Conservation (phyloP, 2,329 filamentous ascomycete species). For the Monosporascus cannonballus region DNA sequence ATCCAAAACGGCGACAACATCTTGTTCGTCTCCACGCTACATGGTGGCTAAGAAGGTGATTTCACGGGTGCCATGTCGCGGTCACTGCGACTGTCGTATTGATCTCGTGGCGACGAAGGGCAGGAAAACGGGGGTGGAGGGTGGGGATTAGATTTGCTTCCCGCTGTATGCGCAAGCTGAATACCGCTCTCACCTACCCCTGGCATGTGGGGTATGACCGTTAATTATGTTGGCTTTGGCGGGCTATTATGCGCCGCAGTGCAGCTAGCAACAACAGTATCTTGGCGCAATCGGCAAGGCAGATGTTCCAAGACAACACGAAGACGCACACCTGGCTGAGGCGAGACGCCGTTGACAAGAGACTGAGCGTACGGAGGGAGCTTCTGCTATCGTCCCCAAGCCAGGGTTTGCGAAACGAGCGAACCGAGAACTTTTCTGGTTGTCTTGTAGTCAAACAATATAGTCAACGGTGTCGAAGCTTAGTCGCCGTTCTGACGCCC, state of each 20-base stretch:
- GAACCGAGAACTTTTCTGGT: not conserved
- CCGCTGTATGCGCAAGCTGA: not conserved
- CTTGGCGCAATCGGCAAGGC: not conserved
- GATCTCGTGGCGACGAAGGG: not conserved
- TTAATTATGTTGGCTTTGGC: not conserved
- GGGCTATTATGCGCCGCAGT: not conserved
- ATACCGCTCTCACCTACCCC: not conserved
- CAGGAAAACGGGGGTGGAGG: not conserved
- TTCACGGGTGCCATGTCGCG: not conserved
- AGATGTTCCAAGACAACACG: not conserved
- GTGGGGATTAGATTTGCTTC: not conserved
- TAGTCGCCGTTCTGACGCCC: not conserved
- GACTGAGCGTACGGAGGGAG: too few relatives aligned
- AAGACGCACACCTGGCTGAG: too few relatives aligned
- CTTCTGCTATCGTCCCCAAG: too few relatives aligned
- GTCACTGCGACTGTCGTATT: not conserved
- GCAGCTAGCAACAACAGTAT: not conserved
- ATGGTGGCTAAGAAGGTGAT: conserved; percentile 63
- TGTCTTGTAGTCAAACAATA: not conserved
- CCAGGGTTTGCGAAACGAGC: too few relatives aligned
- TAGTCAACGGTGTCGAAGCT: not conserved
- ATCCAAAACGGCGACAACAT: conserved; percentile 79
- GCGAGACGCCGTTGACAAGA: too few relatives aligned
- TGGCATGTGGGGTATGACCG: not conserved
- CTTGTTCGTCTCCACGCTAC: conserved; percentile 91